These are phyloP conservation scores for Inga laurina DNA, from an alignment of 306 rosid genomes.

Conservation along the genomic window DNA sequence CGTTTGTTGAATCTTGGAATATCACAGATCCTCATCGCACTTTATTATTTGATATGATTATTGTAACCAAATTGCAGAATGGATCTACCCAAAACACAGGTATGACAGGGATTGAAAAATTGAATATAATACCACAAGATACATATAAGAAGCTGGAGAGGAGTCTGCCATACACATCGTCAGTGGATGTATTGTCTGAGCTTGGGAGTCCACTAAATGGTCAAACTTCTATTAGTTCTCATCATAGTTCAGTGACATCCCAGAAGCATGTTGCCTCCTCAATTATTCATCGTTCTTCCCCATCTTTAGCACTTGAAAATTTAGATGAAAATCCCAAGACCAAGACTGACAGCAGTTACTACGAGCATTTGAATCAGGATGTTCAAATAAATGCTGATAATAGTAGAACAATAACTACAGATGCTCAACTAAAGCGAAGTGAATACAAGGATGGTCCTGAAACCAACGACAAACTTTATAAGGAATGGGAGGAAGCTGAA, in stretches of 20 bases:
- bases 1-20: background rate
- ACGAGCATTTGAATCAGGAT: slow-evolving; percentile 32
- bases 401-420: slow-evolving; percentile 27
- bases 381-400: slow-evolving; percentile 24
- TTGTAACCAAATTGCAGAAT: slow-evolving; percentile 47
- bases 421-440: slow-evolving; percentile 17
- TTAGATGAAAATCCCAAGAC: slow-evolving; percentile 37
- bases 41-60: slow-evolving; percentile 11
- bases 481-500: slow-evolving; percentile 32
- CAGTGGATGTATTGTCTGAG: slow-evolving; percentile 58
- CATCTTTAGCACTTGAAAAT: slow-evolving; percentile 41
- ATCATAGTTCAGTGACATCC: slow-evolving; percentile 37
- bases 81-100: slow-evolving; percentile 36
- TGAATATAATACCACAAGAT: slow-evolving; percentile 34
- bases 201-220: slow-evolving; percentile 50
- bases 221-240: slow-evolving; percentile 47
- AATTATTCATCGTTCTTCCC: slow-evolving; percentile 45
- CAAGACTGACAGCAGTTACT: slow-evolving; percentile 40
- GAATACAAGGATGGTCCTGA: slow-evolving; percentile 16
- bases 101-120: slow-evolving; percentile 35
- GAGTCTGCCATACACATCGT: slow-evolving; percentile 48
- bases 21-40: slow-evolving; percentile 10
- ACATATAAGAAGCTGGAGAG: slow-evolving; percentile 41
- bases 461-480: slow-evolving; percentile 20
- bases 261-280: slow-evolving; percentile 33